Percentiles rank a stretch among this genome's conserved stretches.
Conservation (phyloP, 495 filamentous ascomycete genomes). For the Penicillium bovifimosum region DNA sequence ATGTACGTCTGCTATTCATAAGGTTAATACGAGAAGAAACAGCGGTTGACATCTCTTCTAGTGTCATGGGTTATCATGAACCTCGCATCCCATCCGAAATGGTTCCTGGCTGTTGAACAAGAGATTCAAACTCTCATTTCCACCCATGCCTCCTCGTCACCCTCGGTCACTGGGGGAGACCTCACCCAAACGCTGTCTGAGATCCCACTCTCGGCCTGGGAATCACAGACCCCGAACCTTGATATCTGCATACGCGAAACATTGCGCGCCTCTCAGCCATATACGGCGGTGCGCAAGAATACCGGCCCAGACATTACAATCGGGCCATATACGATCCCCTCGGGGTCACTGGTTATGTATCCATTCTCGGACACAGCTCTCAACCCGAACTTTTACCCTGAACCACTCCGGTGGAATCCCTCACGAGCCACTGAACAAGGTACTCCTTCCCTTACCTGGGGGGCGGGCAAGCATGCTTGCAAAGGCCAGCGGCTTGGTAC, state of each 20-base stretch:
- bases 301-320: conserved; percentile 1
- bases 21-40: not conserved
- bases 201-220: conserved; percentile 6
- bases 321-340: conserved; percentile 1
- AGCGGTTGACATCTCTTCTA: not conserved
- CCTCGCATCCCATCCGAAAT: conserved; percentile 1
- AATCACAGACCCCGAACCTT: conserved; percentile 2
- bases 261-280: conserved; percentile 5
- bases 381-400: not conserved
- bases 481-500: conserved; percentile 10
- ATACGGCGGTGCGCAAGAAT: conserved; percentile 8
- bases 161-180: not conserved
- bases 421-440: not conserved
- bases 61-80: conserved; percentile 9
- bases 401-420: conserved; percentile 6
- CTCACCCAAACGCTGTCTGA: conserved; percentile 2
- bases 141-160: not conserved
- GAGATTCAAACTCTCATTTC: conserved; percentile 1
- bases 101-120: not conserved
- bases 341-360: conserved; percentile 2
- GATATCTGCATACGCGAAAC: conserved; percentile 11
- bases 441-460: conserved; percentile 5
- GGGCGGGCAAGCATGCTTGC: conserved; percentile 4
- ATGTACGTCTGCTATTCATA: not conserved
- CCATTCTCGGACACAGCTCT: conserved; percentile 7